Conservation (phyloP, 768 basidiomycete species). For the Mycena belliarum region DNA sequence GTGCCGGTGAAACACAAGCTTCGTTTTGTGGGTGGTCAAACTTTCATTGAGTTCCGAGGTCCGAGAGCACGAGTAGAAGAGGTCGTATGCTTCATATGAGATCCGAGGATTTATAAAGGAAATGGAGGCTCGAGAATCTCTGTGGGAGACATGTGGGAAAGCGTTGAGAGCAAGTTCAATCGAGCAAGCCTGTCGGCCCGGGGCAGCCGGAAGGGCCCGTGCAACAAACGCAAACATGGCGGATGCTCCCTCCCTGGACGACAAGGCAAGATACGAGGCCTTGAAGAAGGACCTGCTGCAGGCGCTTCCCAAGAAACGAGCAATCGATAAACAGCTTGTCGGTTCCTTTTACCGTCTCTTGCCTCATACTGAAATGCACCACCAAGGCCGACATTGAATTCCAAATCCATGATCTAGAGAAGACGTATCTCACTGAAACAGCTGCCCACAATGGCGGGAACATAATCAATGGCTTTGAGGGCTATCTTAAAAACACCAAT, state of each 20-base stretch:
- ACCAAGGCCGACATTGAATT: slow-evolving; percentile 73
- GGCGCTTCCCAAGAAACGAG: slow-evolving; percentile 74
- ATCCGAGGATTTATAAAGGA: too few species aligned
- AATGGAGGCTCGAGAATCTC: too few species aligned
- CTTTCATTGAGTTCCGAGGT: too few species aligned
- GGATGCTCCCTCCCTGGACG: slow-evolving; percentile 42
- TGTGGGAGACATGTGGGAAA: too few species aligned
- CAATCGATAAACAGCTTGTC: slow-evolving; percentile 77
- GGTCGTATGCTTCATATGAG: too few species aligned
- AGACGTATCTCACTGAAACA: slow-evolving; percentile 76
- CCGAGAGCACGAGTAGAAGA: too few species aligned
- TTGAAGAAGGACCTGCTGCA: slow-evolving; percentile 75
- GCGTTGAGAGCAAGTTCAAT: too few species aligned
- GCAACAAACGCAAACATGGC: slow-evolving; percentile 12
- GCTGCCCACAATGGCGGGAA: slow-evolving; percentile 78
- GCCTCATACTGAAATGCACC: neutral
- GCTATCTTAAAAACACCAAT: slow-evolving; percentile 79
- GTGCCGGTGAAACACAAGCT: too few species aligned
- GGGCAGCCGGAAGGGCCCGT: too few species aligned
- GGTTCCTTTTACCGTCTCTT: slow-evolving; percentile 26
- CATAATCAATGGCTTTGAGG: slow-evolving; percentile 86
- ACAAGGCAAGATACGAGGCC: slow-evolving; percentile 68
- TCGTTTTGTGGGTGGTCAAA: too few species aligned
- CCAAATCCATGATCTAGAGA: slow-evolving; percentile 78
- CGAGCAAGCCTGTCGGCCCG: too few species aligned